These are phyloP conservation scores for Glomus cerebriforme DNA, from an alignment of 192 early-diverging fungal genomes.

Conservation along the genomic window DNA sequence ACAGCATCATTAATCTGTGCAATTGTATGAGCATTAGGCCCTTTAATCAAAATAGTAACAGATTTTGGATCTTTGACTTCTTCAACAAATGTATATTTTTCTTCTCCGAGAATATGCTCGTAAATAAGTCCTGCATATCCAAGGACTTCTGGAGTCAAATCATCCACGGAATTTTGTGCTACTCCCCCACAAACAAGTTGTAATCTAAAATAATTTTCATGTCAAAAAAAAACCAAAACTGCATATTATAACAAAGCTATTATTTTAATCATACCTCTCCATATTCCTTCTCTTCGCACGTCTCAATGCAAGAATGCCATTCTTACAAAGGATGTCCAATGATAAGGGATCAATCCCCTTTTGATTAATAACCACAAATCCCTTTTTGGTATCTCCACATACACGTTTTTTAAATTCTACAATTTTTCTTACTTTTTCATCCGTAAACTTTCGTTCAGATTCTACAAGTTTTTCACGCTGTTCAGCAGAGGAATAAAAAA, in stretches of 20 bases:
- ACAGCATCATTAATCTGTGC: conserved; percentile 96
- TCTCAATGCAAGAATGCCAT: conserved; percentile 91
- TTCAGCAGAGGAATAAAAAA: conserved; percentile 97
- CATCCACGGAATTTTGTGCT: conserved; percentile 98
- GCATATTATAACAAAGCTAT: neutral
- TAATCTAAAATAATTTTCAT: conserved; percentile 44
- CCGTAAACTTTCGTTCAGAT: conserved; percentile 95
- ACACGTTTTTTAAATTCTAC: conserved; percentile 97
- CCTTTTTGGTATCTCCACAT: conserved; percentile 79
- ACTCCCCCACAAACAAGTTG: conserved; percentile 93
- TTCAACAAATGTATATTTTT: conserved; percentile 99
- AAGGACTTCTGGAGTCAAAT: conserved; percentile 79
- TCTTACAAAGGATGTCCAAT: conserved; percentile 94
- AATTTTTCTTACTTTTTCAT: conserved; percentile 91
- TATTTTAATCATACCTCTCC: conserved; percentile 64
- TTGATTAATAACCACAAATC: conserved; percentile 98
- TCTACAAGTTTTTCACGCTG: conserved; percentile 98
- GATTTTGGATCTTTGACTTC: conserved; percentile 88
- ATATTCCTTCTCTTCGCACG: conserved; percentile 99
- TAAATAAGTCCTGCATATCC: conserved; percentile 93
- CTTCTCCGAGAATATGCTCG: conserved; percentile 96
- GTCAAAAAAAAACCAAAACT: neutral
- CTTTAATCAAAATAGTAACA: conserved; percentile 93
- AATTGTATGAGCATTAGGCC: conserved; percentile 91
- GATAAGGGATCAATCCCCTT: conserved; percentile 99